Percentiles rank a stretch among this genome's conserved stretches.
Evolutionary conservation across 1,284 basidiomycete genomes (phyloP).

Genomic region (Vanrija humicola): DNA sequence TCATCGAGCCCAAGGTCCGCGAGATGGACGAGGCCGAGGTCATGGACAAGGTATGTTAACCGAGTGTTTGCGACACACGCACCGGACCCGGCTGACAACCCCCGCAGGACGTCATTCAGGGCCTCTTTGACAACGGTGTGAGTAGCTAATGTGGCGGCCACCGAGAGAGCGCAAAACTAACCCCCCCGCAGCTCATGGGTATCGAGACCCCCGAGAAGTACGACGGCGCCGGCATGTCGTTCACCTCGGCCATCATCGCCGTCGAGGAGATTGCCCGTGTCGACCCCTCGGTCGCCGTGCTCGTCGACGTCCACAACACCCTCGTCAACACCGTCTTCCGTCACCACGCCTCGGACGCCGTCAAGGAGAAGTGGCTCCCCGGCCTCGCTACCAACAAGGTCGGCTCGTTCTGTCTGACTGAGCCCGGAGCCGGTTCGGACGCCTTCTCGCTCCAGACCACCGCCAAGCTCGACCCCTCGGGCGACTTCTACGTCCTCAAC

Average conservation of each 20-base stretch:
- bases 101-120: constrained; percentile 62
- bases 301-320: constrained; percentile 98
- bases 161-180: background rate
- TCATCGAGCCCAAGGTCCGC: constrained; percentile 82
- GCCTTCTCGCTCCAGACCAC: constrained; percentile 95
- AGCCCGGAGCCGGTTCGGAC: constrained; percentile 89
- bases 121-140: constrained; percentile 92
- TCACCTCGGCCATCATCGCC: constrained; percentile 91
- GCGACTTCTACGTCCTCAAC: constrained; percentile 30
- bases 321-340: constrained; percentile 93
- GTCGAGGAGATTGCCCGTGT: constrained; percentile 90
- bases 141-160: constrained; percentile 35
- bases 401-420: constrained; percentile 93
- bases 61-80: constrained; percentile 38
- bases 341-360: constrained; percentile 76
- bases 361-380: constrained; percentile 87
- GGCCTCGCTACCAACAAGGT: constrained; percentile 74
- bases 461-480: constrained; percentile 65
- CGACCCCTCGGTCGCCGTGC: constrained; percentile 92
- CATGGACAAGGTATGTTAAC: constrained; percentile 64
- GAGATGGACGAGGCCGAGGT: constrained; percentile 98
- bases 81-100: background rate
- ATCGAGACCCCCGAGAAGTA: constrained; percentile 85
- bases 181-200: constrained; percentile 75
- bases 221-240: constrained; percentile 84